Conservation (phyloP, 805 yeast genomes). For the Candida methanosorbosa region DNA sequence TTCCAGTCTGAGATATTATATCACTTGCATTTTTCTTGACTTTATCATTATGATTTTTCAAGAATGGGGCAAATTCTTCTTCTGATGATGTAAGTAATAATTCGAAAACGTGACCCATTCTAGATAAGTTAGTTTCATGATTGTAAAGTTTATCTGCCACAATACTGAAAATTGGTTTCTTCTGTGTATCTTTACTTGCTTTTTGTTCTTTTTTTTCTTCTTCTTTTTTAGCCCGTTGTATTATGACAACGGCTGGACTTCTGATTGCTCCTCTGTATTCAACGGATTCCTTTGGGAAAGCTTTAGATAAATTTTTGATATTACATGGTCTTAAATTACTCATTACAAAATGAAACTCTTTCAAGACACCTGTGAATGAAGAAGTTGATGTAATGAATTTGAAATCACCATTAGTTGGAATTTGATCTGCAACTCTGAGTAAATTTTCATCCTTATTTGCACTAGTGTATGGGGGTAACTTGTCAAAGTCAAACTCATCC, state of each 20-base stretch:
- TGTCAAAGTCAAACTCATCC: conserved; percentile 56
- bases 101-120: conserved; percentile 77
- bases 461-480: conserved; percentile 47
- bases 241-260: conserved; percentile 48
- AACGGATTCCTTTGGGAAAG: conserved; percentile 28
- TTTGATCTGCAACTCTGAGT: conserved; percentile 31
- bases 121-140: conserved; percentile 57
- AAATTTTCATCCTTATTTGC: conserved; percentile 59
- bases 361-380: conserved; percentile 69
- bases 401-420: conserved; percentile 2
- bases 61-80: conserved; percentile 36
- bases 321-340: conserved; percentile 52
- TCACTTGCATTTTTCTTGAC: not conserved
- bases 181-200: conserved; percentile 16
- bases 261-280: conserved; percentile 36
- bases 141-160: conserved; percentile 64
- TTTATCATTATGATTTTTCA: conserved; percentile 6
- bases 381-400: conserved; percentile 75
- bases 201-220: conserved; percentile 1
- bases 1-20: not conserved
- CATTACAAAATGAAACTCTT: conserved; percentile 66
- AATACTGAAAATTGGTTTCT: conserved; percentile 45
- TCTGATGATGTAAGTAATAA: conserved; percentile 57
- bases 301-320: conserved; percentile 33
- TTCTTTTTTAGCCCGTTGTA: conserved; percentile 42